Conservation (phyloP, 75 land plant genomes). For the Larix kaempferi region DNA sequence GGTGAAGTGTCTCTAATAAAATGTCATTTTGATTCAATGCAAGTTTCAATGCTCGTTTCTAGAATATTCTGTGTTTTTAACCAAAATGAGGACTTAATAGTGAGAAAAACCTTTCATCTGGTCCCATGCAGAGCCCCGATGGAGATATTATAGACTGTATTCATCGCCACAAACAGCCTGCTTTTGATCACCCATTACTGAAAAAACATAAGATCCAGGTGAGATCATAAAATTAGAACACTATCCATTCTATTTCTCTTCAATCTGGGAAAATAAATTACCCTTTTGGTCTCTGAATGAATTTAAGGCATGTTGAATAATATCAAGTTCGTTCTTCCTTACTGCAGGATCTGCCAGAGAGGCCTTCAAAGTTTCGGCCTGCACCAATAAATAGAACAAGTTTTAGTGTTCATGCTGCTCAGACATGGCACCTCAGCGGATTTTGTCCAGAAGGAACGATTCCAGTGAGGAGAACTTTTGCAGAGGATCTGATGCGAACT, state of each 20-base stretch:
- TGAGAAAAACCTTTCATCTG: too few relatives aligned
- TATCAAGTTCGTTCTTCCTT: neutral
- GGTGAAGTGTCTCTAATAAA: constrained; percentile 25
- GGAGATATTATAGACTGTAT: constrained; percentile 90
- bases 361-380: neutral
- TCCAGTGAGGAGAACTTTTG: constrained; percentile 73
- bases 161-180: constrained; percentile 62
- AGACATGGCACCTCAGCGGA: constrained; percentile 66
- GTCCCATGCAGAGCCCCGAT: constrained; percentile 60
- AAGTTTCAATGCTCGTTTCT: neutral
- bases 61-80: neutral
- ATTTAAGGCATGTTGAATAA: neutral
- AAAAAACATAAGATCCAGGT: constrained; percentile 52
- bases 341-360: constrained; percentile 8
- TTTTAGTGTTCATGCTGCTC: constrained; percentile 20
- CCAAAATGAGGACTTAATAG: too few relatives aligned
- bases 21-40: neutral
- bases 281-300: neutral
- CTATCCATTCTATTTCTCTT: too few relatives aligned
- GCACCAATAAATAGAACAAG: neutral
- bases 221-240: too few relatives aligned
- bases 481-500: constrained; percentile 64
- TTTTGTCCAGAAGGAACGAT: constrained; percentile 84
- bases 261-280: neutral
- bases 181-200: constrained; percentile 85